These are phyloP conservation scores for Kurtzmaniella quercitrusa DNA, from an alignment of 1,139 yeast genomes.

Conservation along the genomic window DNA sequence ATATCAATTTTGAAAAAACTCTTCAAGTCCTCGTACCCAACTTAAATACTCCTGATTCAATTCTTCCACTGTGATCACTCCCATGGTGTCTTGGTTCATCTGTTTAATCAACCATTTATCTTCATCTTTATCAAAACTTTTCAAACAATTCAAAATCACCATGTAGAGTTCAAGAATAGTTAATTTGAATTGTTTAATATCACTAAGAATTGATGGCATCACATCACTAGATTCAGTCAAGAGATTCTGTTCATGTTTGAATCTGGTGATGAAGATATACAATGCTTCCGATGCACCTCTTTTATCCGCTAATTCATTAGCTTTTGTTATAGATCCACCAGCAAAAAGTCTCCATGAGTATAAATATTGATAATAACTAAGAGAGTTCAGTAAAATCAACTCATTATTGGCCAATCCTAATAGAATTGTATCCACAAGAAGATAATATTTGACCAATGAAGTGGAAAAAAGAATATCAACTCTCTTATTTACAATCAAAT, in stretches of 20 bases:
- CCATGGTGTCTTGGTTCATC: conserved; percentile 12
- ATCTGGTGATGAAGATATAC: conserved; percentile 47
- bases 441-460: conserved; percentile 23
- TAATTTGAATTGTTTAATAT: conserved; percentile 30
- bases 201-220: conserved; percentile 13
- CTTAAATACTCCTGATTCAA: conserved; percentile 28
- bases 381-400: conserved; percentile 28
- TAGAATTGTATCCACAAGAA: conserved; percentile 36
- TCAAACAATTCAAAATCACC: conserved; percentile 46
- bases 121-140: conserved; percentile 39
- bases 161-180: conserved; percentile 42
- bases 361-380: conserved; percentile 49
- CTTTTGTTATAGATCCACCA: conserved; percentile 9
- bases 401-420: conserved; percentile 35
- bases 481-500: conserved; percentile 20
- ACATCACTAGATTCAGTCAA: conserved; percentile 9
- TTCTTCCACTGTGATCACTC: conserved; percentile 27
- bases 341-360: conserved; percentile 52
- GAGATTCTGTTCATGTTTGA: conserved; percentile 20
- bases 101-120: conserved; percentile 53
- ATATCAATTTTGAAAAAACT: conserved; percentile 15
- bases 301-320: conserved; percentile 31
- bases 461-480: conserved; percentile 20
- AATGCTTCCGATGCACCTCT: conserved; percentile 57
- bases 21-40: conserved; percentile 32